Evolutionary conservation across 148 eudicot species (phyloP).

Genomic region (Chenopodium album): DNA sequence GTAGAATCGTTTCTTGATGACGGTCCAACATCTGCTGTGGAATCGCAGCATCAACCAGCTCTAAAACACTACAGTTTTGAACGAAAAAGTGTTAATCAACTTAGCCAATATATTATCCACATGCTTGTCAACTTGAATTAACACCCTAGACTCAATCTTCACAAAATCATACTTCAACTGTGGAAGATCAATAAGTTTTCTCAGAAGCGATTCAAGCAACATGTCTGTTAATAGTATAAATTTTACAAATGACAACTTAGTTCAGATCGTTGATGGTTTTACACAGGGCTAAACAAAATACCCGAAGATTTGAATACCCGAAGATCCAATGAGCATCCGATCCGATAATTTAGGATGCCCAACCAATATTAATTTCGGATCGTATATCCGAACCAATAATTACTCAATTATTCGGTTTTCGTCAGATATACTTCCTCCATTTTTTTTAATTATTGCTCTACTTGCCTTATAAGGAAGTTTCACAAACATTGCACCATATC

Average conservation of each 20-base stretch:
- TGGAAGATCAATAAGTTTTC: not conserved
- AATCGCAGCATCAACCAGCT: conserved; percentile 96
- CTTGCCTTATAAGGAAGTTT: no score
- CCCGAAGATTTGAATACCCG: no score
- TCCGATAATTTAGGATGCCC: no score
- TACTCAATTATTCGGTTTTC: no score
- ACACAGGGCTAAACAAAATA: no score
- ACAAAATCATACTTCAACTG: not conserved
- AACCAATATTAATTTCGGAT: no score
- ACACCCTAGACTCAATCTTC: not conserved
- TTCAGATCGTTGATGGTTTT: not conserved
- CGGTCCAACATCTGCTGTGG: conserved; percentile 73
- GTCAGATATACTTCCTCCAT: no score
- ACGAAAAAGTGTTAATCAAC: conserved; percentile 11
- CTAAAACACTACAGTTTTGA: conserved; percentile 56
- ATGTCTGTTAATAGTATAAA: not conserved
- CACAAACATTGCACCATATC: no score
- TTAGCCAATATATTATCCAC: not conserved
- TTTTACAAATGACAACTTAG: not conserved
- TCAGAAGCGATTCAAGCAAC: not conserved
- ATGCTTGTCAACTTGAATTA: not conserved
- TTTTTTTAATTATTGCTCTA: no score
- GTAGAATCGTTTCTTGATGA: conserved; percentile 56
- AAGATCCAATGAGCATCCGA: no score
- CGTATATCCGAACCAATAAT: no score